Percentiles rank a stretch among this genome's conserved stretches.
Conservation (phyloP, 805 yeast genomes). For the Kurtzmaniella cleridarum region DNA sequence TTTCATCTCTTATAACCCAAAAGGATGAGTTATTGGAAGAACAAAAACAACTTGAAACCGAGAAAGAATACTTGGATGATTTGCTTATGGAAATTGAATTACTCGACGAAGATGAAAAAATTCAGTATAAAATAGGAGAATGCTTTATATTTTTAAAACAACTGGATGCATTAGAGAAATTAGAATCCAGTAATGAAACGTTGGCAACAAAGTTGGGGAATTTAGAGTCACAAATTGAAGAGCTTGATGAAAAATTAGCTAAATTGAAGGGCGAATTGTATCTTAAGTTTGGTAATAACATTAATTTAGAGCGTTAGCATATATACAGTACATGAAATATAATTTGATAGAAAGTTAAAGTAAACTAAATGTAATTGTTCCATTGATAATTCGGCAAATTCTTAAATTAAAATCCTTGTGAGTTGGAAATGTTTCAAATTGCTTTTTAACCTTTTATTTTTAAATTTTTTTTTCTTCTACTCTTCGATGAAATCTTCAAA, state of each 20-base stretch:
- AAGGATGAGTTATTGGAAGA: conserved; percentile 53
- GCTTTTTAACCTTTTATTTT: too few relatives aligned
- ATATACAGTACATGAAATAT: not conserved
- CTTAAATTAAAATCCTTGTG: too few relatives aligned
- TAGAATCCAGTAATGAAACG: conserved; percentile 57
- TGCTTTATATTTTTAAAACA: conserved; percentile 67
- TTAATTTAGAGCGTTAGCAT: conserved; percentile 65
- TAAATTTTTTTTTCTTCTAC: not conserved
- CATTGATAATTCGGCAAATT: too few relatives aligned
- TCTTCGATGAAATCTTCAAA: conserved; percentile 7
- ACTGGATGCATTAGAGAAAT: conserved; percentile 56
- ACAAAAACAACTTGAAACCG: conserved; percentile 48
- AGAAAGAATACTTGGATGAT: conserved; percentile 86
- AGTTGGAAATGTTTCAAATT: too few relatives aligned
- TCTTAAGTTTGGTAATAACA: conserved; percentile 83
- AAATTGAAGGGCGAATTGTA: conserved; percentile 70
- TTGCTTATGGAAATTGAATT: conserved; percentile 80
- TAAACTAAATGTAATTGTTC: too few relatives aligned
- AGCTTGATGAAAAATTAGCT: conserved; percentile 48
- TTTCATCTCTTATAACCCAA: conserved; percentile 74
- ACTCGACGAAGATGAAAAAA: conserved; percentile 64
- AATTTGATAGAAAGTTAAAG: too few relatives aligned
- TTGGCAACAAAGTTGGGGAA: conserved; percentile 46
- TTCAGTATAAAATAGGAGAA: conserved; percentile 80
- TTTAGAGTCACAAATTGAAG: conserved; percentile 43